A percentile compares a stretch with the other conserved stretches of the same genome.
These are phyloP conservation scores for Cytospora leucostoma DNA, from an alignment of 2,329 filamentous ascomycete species.

Conservation along the genomic window DNA sequence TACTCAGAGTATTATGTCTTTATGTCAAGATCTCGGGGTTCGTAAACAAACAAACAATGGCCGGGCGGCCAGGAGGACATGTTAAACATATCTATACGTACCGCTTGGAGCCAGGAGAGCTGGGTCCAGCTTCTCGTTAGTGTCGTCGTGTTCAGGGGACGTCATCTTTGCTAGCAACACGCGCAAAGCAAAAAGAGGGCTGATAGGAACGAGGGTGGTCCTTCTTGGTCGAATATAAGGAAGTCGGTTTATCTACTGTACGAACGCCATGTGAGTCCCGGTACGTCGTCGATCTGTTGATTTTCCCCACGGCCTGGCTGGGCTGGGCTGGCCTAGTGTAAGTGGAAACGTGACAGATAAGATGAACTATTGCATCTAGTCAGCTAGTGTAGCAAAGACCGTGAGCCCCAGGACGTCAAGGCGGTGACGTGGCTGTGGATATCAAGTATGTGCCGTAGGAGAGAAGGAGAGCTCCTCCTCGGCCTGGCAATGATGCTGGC, in stretches of 20 bases:
- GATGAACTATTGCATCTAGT: background rate
- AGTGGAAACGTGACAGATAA: background rate
- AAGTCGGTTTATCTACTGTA: background rate
- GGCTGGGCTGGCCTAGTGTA: background rate
- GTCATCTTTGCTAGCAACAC: conserved; percentile 21
- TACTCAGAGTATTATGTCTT: background rate
- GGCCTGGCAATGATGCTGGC: background rate
- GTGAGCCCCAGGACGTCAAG: background rate
- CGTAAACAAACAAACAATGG: conserved; percentile 9
- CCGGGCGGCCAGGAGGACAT: background rate
- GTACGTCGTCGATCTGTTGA: background rate
- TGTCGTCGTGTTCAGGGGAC: conserved; percentile 26
- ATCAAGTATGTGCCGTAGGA: background rate
- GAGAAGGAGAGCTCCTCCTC: background rate
- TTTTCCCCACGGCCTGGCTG: background rate
- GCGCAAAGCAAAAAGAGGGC: background rate
- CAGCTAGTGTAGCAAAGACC: background rate
- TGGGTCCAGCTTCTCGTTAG: conserved; percentile 22
- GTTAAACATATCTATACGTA: conserved; percentile 13
- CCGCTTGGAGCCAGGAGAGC: conserved; percentile 10
- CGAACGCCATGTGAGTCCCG: background rate
- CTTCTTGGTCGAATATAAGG: background rate
- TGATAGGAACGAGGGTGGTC: background rate
- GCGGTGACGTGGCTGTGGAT: background rate
- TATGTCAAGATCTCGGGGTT: background rate